Evolutionary conservation across 2,329 filamentous ascomycete species (phyloP).

Genomic region (Diaporthe sp.): DNA sequence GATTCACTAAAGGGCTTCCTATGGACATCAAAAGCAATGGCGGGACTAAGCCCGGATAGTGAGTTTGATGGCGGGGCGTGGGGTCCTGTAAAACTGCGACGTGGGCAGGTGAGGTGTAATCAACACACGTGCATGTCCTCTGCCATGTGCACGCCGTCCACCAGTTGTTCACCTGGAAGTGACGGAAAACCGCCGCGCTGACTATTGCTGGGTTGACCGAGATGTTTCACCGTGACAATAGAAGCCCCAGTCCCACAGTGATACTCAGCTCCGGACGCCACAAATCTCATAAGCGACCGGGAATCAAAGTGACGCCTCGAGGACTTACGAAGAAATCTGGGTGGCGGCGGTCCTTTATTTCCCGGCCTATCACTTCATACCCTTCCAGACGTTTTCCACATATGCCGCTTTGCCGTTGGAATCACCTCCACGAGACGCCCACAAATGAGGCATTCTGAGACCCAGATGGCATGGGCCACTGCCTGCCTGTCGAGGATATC

Average conservation of each 20-base stretch:
- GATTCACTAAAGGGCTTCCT: neutral
- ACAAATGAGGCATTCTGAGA: neutral
- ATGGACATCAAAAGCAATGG: neutral
- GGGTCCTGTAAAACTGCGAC: neutral
- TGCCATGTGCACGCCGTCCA: neutral
- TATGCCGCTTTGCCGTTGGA: constrained; percentile 2
- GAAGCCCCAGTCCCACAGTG: constrained; percentile 2
- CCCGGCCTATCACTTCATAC: neutral
- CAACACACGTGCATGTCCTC: neutral
- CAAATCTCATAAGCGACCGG: constrained; percentile 4
- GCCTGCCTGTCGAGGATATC: neutral
- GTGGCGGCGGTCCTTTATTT: neutral
- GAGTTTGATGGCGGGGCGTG: neutral
- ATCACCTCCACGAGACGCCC: neutral
- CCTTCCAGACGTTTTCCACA: neutral
- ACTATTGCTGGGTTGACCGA: neutral
- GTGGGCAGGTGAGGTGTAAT: neutral
- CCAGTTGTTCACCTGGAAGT: neutral
- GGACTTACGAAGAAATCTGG: neutral
- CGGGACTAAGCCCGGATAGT: neutral
- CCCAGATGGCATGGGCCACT: neutral
- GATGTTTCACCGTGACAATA: neutral
- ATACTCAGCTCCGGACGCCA: constrained; percentile 19
- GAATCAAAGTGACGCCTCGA: neutral
- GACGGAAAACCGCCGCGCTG: neutral